phyloP scores from a whole-genome alignment of 148 eudicot genomes.

The Diospyros lotus region DNA sequence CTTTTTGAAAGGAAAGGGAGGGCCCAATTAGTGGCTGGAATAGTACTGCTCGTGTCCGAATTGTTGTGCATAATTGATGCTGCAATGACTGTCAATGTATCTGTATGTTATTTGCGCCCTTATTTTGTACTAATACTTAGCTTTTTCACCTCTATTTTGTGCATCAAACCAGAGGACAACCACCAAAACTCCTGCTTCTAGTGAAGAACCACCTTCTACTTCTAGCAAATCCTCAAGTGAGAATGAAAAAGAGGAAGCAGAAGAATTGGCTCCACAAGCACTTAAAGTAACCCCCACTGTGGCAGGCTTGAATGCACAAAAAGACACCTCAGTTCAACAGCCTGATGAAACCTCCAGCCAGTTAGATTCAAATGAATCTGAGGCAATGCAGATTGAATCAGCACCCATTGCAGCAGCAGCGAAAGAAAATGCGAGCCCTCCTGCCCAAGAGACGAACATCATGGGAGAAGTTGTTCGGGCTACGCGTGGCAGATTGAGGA shows the following conservation, averaged over 20 bases:
- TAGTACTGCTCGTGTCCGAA: background rate
- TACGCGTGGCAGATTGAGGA: conserved; percentile 75
- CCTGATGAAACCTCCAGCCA: conserved; percentile 28
- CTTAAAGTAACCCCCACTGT: conserved; percentile 28
- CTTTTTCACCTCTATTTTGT: background rate
- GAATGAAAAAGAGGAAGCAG: conserved; percentile 30
- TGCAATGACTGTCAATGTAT: background rate
- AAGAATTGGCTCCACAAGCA: conserved; percentile 30
- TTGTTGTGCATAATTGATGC: background rate
- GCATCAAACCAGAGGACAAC: conserved; percentile 31
- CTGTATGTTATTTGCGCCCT: background rate
- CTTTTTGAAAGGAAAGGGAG: background rate
- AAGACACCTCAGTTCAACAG: conserved; percentile 32
- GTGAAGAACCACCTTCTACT: conserved; percentile 50
- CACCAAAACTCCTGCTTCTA: conserved; percentile 22
- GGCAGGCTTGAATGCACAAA: conserved; percentile 25
- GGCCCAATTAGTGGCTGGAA: background rate
- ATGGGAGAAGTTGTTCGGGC: conserved; percentile 63
- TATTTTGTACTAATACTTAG: background rate
- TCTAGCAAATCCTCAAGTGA: conserved; percentile 47
- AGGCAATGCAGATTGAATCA: conserved; percentile 36
- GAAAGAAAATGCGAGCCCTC: conserved; percentile 31
- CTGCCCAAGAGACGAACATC: conserved; percentile 44
- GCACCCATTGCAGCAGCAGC: conserved; percentile 19
- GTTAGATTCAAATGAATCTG: conserved; percentile 27